These are phyloP conservation scores for Salix koriyanagi DNA, from an alignment of 345 rosid species.

Conservation along the genomic window DNA sequence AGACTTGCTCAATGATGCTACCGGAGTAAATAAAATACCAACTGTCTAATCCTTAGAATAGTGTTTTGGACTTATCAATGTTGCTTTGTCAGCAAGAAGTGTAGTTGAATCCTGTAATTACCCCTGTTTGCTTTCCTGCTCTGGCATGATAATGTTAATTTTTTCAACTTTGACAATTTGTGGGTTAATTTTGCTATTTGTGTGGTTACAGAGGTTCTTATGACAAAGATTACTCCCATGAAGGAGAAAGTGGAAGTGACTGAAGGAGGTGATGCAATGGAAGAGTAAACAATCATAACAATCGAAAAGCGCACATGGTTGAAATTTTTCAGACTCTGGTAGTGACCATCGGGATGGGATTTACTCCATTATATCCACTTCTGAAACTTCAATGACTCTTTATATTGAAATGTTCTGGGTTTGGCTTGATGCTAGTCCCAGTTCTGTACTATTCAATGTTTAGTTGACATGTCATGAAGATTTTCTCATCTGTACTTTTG, in stretches of 20 bases:
- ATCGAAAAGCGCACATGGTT: background rate
- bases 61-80: background rate
- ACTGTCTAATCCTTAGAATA: background rate
- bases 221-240: slow-evolving; percentile 59
- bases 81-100: background rate
- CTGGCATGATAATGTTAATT: background rate
- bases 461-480: background rate
- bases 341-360: background rate
- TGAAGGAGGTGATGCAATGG: slow-evolving; percentile 76
- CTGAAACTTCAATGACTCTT: background rate
- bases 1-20: background rate
- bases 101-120: background rate
- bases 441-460: background rate
- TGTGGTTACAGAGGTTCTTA: slow-evolving; percentile 56
- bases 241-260: slow-evolving; percentile 47
- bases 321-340: background rate
- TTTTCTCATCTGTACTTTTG: background rate
- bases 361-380: background rate
- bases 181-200: background rate
- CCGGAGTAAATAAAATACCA: background rate
- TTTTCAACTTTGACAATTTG: background rate
- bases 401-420: background rate
- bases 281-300: slow-evolving; percentile 40
- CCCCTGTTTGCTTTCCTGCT: background rate
- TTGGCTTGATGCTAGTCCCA: background rate